Evolutionary conservation across 768 basidiomycete species (phyloP).

Genomic region (Psilocybe cubensis): DNA sequence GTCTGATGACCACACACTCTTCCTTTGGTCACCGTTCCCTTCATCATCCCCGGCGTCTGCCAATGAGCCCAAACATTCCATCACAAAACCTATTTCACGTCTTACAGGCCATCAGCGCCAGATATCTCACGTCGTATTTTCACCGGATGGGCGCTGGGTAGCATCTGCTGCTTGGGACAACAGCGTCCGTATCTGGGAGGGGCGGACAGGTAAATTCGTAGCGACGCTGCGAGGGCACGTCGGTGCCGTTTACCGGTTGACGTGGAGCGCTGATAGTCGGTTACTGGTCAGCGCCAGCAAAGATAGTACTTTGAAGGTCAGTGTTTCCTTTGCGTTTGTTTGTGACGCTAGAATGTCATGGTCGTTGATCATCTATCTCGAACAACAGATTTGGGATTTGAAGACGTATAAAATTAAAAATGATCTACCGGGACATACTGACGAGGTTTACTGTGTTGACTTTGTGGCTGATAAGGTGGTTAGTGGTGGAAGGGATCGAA

Average conservation of each 20-base stretch:
- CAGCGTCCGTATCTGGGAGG: constrained; percentile 92
- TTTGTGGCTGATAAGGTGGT: constrained; percentile 99
- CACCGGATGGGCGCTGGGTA: constrained; percentile 90
- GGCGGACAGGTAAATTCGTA: constrained; percentile 81
- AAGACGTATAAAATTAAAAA: constrained; percentile 94
- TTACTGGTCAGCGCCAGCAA: constrained; percentile 94
- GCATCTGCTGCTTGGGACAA: constrained; percentile 93
- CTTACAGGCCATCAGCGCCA: constrained; percentile 96
- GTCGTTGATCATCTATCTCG: background rate
- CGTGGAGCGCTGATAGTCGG: constrained; percentile 94
- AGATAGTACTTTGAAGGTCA: constrained; percentile 92
- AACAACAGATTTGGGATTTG: constrained; percentile 86
- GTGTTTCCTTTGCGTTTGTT: constrained; percentile 23
- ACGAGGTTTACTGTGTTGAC: constrained; percentile 99
- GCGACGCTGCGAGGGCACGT: constrained; percentile 93
- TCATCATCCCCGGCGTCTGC: constrained; percentile 33
- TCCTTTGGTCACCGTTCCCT: constrained; percentile 90
- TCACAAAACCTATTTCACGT: constrained; percentile 57
- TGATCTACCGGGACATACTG: constrained; percentile 94
- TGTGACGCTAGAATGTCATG: background rate
- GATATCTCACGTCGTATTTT: constrained; percentile 92
- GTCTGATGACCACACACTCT: constrained; percentile 97
- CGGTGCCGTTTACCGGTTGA: constrained; percentile 90
- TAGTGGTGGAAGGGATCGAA: constrained; percentile 92
- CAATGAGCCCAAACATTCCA: constrained; percentile 12